These are phyloP conservation scores for Cadophora gregata DNA, from an alignment of 2,329 filamentous ascomycete genomes.

Conservation along the genomic window DNA sequence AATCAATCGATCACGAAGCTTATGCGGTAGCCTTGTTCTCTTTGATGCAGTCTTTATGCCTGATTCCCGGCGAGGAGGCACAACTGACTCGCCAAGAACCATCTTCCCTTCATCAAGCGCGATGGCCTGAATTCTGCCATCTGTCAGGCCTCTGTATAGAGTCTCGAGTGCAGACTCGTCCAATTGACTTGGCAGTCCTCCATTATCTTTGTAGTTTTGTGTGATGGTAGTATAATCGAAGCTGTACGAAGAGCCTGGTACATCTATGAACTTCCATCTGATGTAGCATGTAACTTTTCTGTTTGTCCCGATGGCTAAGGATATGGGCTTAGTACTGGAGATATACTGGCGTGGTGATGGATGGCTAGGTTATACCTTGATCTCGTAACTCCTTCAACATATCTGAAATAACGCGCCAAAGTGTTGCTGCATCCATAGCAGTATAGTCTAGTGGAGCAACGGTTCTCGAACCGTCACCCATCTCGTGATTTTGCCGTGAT, in stretches of 20 bases:
- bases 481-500: neutral
- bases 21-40: neutral
- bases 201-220: neutral
- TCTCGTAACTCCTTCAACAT: constrained; percentile 16
- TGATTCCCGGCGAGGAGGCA: neutral
- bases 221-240: neutral
- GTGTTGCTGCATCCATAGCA: constrained; percentile 4
- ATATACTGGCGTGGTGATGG: neutral
- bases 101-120: neutral
- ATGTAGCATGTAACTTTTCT: neutral
- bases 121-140: neutral
- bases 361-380: neutral
- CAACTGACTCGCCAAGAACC: neutral
- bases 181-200: constrained; percentile 9
- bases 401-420: neutral
- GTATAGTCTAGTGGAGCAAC: neutral
- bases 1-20: constrained; percentile 10
- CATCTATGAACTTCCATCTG: neutral
- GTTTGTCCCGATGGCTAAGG: neutral
- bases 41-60: neutral
- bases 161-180: constrained; percentile 3
- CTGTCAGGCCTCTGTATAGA: constrained; percentile 10
- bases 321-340: neutral
- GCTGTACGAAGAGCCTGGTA: neutral
- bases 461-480: neutral